These are phyloP conservation scores for Claviceps africana DNA, from an alignment of 2,329 filamentous ascomycete species.

Conservation along the genomic window DNA sequence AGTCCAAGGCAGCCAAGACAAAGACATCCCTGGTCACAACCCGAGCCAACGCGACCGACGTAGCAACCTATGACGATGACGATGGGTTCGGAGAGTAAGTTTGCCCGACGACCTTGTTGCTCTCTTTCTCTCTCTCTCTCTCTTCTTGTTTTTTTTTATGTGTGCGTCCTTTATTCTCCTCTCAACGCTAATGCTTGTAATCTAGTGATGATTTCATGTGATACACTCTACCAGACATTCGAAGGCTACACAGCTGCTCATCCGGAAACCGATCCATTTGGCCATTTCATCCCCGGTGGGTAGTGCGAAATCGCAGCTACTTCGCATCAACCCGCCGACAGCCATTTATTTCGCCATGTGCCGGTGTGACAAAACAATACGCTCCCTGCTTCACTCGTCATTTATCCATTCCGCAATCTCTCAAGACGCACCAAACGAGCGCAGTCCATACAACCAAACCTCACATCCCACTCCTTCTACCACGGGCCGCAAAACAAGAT, in stretches of 20 bases:
- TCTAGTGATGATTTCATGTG: slow-evolving; percentile 60
- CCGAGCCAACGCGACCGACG: slow-evolving; percentile 51
- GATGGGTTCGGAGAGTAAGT: slow-evolving; percentile 73
- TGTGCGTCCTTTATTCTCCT: no score
- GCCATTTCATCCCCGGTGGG: not conserved
- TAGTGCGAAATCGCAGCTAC: not conserved
- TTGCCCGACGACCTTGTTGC: not conserved
- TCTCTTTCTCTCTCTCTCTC: not conserved
- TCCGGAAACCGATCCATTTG: not conserved
- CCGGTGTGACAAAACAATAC: no score
- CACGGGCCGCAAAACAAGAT: no score
- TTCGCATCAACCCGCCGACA: not conserved
- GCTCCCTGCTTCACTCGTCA: not conserved
- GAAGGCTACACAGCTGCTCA: slow-evolving; percentile 1
- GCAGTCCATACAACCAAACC: not conserved
- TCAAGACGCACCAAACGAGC: not conserved
- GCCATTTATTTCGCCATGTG: no score
- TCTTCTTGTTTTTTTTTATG: not conserved
- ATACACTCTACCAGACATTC: slow-evolving; percentile 17
- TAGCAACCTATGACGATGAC: slow-evolving; percentile 66
- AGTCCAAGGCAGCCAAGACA: slow-evolving; percentile 90
- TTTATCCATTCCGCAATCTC: not conserved
- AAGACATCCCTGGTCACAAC: slow-evolving; percentile 69
- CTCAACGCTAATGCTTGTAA: not conserved
- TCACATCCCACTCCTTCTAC: not conserved